phyloP scores from a whole-genome alignment of 495 filamentous ascomycete species.

The Chlorociboria aeruginascens region DNA sequence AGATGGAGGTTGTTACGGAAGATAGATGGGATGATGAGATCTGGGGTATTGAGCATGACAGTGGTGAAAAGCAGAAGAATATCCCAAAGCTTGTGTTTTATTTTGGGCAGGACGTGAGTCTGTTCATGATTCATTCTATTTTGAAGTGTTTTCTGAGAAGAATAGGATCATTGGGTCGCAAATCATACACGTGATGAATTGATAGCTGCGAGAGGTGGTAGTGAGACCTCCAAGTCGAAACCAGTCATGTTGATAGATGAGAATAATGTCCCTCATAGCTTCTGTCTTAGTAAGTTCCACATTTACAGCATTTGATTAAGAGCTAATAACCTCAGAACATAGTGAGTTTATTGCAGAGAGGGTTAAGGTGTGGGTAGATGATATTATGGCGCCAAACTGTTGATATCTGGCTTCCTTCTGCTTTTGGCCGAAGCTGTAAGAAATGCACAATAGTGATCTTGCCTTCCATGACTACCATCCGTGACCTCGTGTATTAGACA shows the following conservation, averaged over 20 bases:
- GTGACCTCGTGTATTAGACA: too few species aligned
- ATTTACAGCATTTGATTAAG: neutral
- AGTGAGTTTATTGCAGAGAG: constrained; percentile 55
- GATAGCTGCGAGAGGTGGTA: constrained; percentile 39
- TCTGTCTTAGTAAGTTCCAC: constrained; percentile 57
- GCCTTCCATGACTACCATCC: too few species aligned
- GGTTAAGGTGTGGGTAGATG: constrained; percentile 46
- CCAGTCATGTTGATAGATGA: constrained; percentile 64
- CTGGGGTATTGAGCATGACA: constrained; percentile 51
- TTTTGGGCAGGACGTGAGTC: constrained; percentile 45
- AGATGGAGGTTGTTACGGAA: constrained; percentile 63
- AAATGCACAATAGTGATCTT: too few species aligned
- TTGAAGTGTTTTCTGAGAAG: neutral
- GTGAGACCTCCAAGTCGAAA: constrained; percentile 28
- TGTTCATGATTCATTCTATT: neutral
- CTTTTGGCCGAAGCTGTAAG: too few species aligned
- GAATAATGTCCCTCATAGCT: constrained; percentile 63
- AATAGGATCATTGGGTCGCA: constrained; percentile 70
- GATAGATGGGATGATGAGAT: constrained; percentile 72
- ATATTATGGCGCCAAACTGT: constrained; percentile 26
- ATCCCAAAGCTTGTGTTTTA: constrained; percentile 60
- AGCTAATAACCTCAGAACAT: constrained; percentile 32
- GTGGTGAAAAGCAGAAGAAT: constrained; percentile 19
- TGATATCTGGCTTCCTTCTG: too few species aligned
- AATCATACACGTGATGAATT: constrained; percentile 62